Base-by-base conservation (phyloP, 177 flowering plant species). In the Telopea speciosissima region DNA sequence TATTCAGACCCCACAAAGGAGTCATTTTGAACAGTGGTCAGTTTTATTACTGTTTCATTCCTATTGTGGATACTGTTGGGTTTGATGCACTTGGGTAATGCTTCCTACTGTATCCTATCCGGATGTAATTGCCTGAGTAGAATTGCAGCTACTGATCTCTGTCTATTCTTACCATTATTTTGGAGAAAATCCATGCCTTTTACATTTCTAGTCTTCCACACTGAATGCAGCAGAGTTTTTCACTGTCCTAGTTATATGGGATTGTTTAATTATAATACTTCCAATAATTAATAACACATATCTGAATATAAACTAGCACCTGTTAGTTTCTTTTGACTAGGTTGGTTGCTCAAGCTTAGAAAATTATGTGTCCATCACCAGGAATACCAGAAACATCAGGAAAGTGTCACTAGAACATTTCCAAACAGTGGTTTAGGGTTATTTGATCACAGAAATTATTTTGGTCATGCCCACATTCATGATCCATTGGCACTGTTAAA, bases 21-120 rank as follows among this genome's bases (percentile, higher is more conserved):
- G 25, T 24, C 62, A 36, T 10, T 62, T 58, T 62, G 49, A 33
- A 8, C n/a, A 42, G 24, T 13, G n/a, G 10, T 17, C 13, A 19
- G 8, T 23, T 19, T 70, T 61, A 24, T 61, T 60, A 17, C 56
- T 59, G 58, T 61, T 74, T 70, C 64, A 62, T 68, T 73, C 77
- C 61, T 54, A 44, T 67, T 72, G 73, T 72, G 79, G 75, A 71
- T 77, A 59, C 44, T 44, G 21, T 36, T 70, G 79, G 68, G 75
- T 64, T 75, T 69, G 67, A 66, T 69, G 68, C 74, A 75, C 71
- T 72, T 73, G 66, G 62, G 33, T 65, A 49, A 63, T 68, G 69
- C 65, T 61, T 79, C 45, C 63, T 63, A 73, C 21, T 72, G 65
- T 59, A 68, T 36, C 19, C 49, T 54, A 5, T 16, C 11, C 36